Evolutionary conservation across 768 basidiomycete genomes (phyloP), one percentile per base, ranked within the genome.

Genomic region (Suillus tomentosus): DNA sequence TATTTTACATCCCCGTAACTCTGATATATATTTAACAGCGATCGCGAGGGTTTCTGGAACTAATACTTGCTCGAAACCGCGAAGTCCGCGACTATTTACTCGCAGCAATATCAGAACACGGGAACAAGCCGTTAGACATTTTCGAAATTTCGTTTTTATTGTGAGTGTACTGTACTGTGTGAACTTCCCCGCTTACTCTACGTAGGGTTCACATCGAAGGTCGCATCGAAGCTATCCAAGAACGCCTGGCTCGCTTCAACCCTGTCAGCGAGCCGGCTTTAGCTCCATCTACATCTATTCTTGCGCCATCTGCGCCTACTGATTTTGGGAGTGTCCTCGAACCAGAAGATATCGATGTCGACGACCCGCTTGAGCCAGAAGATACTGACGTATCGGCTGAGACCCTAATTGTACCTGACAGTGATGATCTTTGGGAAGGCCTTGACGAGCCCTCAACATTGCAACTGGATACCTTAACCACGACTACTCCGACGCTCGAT

Each of bases 351-450:
- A 15, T 6, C 42, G n/a, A 59, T 58, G 27, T 67, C 17, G 24
- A 34, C 24, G 27, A 60, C 71, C 1, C 71, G 8, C 61, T 62
- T 51, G 67, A 73, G 39, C 61, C 72, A 15, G 72, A 75, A 9
- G 66, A 75, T 10, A 62, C 43, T 5, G 69, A 75, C 17, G 2
- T 62, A 6, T 74, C 70, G 0, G 50, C 62, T 17, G 53, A 61
- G 13, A 72, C 68, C 0, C 63, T 77, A 11, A 63, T 68, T 13
- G 71, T 72, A 50, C 70, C 67, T 36, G 77, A 75, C 43, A 80
- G 78, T 60, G 86, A 87, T 53, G 83, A 82, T 22, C 78, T 82
- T 40, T 87, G 85, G 82, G 78, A 76, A 53, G 74, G 74, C 17
- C 67, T 85, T 59, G 79, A 80, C n/a, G 81, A 81, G 27, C 42